Percentiles rank a stretch among this genome's conserved stretches.
Conservation (phyloP, 2,329 filamentous ascomycete species). For the Ustulina deusta region DNA sequence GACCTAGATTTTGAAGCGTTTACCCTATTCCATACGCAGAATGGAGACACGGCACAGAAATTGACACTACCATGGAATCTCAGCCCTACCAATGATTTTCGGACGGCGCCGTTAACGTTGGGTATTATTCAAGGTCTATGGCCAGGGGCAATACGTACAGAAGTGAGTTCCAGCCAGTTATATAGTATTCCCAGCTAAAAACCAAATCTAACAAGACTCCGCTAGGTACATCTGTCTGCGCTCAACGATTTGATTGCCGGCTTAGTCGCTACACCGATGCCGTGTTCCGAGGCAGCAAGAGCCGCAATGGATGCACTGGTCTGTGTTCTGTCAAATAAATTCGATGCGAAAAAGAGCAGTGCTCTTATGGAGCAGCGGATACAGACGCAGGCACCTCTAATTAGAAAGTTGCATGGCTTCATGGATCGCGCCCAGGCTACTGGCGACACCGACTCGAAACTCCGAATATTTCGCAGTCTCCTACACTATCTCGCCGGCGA, state of each 20-base stretch:
- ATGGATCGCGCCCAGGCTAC: constrained; percentile 5
- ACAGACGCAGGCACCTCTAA: constrained; percentile 38
- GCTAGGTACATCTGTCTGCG: constrained; percentile 41
- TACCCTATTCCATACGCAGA: constrained; percentile 42
- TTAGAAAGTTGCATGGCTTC: constrained; percentile 14
- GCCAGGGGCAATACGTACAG: constrained; percentile 41
- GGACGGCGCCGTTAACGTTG: constrained; percentile 49
- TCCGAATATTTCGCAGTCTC: constrained; percentile 47
- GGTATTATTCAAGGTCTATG: constrained; percentile 50
- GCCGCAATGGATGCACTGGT: constrained; percentile 46
- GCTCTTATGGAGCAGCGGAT: constrained; percentile 21
- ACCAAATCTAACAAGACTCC: constrained; percentile 18
- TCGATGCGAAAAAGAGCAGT: constrained; percentile 36
- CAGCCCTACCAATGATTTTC: constrained; percentile 43
- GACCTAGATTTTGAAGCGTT: constrained; percentile 44
- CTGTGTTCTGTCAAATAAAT: constrained; percentile 47
- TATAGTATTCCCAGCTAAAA: not conserved
- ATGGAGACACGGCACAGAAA: not conserved
- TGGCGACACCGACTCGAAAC: constrained; percentile 12
- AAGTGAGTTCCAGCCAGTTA: constrained; percentile 40
- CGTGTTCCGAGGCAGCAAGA: constrained; percentile 42
- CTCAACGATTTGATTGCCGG: constrained; percentile 38
- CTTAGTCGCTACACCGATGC: constrained; percentile 29
- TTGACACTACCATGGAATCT: constrained; percentile 6
- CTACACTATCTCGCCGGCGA: constrained; percentile 51